phyloP scores from a whole-genome alignment of 2,329 filamentous ascomycete species.

The Trichoderma semiorbis region DNA sequence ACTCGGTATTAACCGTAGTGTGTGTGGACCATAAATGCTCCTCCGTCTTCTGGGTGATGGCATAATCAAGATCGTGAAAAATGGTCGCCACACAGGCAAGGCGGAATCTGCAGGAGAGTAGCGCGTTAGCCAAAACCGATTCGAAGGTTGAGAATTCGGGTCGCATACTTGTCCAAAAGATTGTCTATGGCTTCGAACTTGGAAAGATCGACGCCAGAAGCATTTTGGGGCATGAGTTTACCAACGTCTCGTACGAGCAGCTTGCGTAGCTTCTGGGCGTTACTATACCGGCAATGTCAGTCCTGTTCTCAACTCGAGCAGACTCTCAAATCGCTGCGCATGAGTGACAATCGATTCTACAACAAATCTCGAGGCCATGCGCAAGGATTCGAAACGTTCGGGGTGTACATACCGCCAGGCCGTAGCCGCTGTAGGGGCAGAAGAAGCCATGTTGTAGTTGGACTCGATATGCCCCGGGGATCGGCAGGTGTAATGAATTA shows the following conservation, averaged over 20 bases:
- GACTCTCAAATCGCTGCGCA: neutral
- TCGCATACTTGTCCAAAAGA: constrained; percentile 39
- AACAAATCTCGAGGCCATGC: neutral
- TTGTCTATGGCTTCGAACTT: constrained; percentile 45
- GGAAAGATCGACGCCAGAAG: constrained; percentile 37
- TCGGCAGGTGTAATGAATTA: neutral
- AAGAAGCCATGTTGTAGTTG: constrained; percentile 17
- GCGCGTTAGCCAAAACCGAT: neutral
- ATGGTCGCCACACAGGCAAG: constrained; percentile 68
- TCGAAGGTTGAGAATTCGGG: neutral
- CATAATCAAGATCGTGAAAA: constrained; percentile 67
- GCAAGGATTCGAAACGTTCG: neutral
- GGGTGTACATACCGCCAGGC: constrained; percentile 38
- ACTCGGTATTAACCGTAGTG: constrained; percentile 71
- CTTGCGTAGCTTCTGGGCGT: constrained; percentile 43
- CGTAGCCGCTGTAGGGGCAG: constrained; percentile 32
- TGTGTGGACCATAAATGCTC: constrained; percentile 75
- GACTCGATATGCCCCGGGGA: neutral
- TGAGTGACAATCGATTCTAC: neutral
- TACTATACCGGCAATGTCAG: constrained; percentile 30
- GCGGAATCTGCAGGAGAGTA: constrained; percentile 54
- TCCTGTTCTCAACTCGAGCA: neutral
- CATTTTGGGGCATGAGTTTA: constrained; percentile 37
- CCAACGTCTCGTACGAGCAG: constrained; percentile 43
- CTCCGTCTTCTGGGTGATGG: constrained; percentile 63